These are phyloP conservation scores for Silene vulgaris DNA, from an alignment of 179 eudicot genomes.

Conservation along the genomic window DNA sequence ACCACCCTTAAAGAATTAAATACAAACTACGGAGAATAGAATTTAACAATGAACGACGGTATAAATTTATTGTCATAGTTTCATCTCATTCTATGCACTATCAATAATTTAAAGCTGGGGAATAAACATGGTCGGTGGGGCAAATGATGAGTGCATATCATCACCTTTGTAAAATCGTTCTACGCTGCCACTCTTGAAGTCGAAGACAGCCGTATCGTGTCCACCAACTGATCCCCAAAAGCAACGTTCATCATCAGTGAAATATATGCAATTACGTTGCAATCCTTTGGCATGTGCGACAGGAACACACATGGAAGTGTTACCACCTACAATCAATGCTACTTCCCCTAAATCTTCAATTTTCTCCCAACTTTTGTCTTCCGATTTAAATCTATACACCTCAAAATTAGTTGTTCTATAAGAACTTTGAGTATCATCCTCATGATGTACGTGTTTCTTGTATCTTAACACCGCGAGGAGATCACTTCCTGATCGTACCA, in stretches of 20 bases:
- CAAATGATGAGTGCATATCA: too few species aligned
- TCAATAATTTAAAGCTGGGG: background rate
- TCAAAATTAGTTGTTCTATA: background rate
- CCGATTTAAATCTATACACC: background rate
- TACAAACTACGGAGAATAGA: too few species aligned
- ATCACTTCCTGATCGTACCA: background rate
- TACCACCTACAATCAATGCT: background rate
- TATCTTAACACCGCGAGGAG: background rate
- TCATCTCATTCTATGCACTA: too few species aligned
- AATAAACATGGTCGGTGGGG: background rate
- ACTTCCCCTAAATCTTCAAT: background rate
- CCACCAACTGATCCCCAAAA: too few species aligned
- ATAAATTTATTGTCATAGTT: too few species aligned
- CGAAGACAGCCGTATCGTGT: too few species aligned
- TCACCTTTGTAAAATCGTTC: background rate
- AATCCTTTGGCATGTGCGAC: background rate
- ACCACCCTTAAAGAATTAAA: too few species aligned
- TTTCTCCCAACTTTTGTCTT: constrained; percentile 5
- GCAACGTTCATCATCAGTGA: too few species aligned
- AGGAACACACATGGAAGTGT: constrained; percentile 3
- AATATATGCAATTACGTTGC: background rate
- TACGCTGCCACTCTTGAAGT: background rate
- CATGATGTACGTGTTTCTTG: too few species aligned
- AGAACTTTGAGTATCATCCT: too few species aligned
- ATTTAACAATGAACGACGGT: too few species aligned